Percentiles rank a stretch among this genome's conserved stretches.
These are phyloP conservation scores for Uronychia setigera DNA, from an alignment of 73 alveolate genomes.

Conservation along the genomic window DNA sequence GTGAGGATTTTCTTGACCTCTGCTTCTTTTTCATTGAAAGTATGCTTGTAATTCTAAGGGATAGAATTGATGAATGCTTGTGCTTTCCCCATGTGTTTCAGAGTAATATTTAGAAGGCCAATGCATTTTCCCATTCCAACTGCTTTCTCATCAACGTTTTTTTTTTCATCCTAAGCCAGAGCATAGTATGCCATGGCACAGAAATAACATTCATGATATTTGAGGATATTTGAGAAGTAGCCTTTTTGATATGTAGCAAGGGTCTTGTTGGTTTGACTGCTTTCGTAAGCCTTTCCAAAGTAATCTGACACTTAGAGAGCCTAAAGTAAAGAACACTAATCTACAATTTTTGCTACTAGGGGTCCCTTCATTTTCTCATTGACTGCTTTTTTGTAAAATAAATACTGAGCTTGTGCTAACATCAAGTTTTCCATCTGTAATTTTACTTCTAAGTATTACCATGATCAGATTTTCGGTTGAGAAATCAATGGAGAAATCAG, in stretches of 20 bases:
- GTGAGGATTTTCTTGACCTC: not conserved
- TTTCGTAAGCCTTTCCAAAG: conserved; percentile 40
- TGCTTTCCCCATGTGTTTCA: conserved; percentile 1
- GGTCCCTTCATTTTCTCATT: conserved; percentile 31
- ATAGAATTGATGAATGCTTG: conserved; percentile 2
- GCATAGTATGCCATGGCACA: conserved; percentile 46
- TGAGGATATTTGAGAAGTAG: conserved; percentile 29
- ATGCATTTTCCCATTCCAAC: conserved; percentile 50
- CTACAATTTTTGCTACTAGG: conserved; percentile 27
- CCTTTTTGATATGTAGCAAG: conserved; percentile 12
- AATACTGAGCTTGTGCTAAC: conserved; percentile 60
- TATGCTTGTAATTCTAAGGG: conserved; percentile 36
- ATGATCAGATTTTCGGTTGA: conserved; percentile 32
- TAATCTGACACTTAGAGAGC: conserved; percentile 30
- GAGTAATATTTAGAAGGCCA: conserved; percentile 1
- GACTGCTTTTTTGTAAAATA: conserved; percentile 48
- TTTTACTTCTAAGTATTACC: too few relatives aligned
- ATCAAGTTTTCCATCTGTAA: conserved; percentile 36
- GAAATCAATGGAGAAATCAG: conserved; percentile 45
- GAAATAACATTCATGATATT: conserved; percentile 41
- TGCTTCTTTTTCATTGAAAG: conserved; percentile 15
- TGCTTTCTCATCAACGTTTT: conserved; percentile 21
- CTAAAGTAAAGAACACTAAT: not conserved
- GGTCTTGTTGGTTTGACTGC: conserved; percentile 30
- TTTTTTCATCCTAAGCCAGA: conserved; percentile 16